Conservation (phyloP, 805 yeast genomes). For the Blastobotrys mokoenaii region DNA sequence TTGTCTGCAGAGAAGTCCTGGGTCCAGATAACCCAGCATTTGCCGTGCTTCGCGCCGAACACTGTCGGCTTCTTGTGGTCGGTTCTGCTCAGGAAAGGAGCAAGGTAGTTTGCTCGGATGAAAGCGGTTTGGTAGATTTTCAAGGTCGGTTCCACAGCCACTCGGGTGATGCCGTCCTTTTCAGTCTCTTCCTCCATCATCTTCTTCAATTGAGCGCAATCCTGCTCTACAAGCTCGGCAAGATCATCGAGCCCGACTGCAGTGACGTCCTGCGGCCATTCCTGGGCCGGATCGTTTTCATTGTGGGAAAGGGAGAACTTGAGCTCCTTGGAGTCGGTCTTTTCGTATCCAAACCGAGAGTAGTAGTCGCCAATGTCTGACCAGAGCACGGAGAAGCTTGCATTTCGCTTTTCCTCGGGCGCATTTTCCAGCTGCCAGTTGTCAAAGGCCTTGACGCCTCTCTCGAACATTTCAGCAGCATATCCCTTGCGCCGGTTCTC, state of each 20-base stretch:
- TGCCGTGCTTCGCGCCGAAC: constrained; percentile 20
- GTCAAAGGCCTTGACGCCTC: constrained; percentile 14
- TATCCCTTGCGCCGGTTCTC: constrained; percentile 47
- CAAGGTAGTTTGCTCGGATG: constrained; percentile 18
- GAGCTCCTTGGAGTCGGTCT: constrained; percentile 13
- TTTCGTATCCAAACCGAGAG: constrained; percentile 42
- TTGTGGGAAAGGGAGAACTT: constrained; percentile 4
- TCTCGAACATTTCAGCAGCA: constrained; percentile 40
- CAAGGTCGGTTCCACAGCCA: constrained; percentile 14
- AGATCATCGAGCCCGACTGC: background rate
- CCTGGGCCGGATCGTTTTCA: background rate
- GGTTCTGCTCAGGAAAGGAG: constrained; percentile 9
- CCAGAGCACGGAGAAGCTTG: constrained; percentile 42
- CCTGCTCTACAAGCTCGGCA: constrained; percentile 3
- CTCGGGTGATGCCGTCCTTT: constrained; percentile 17
- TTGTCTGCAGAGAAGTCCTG: constrained; percentile 18
- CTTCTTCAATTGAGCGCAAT: constrained; percentile 2
- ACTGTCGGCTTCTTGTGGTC: constrained; percentile 12
- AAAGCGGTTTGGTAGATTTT: constrained; percentile 14
- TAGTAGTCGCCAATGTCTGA: constrained; percentile 70
- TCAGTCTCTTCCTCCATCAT: constrained; percentile 13
- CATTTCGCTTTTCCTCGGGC: constrained; percentile 13
- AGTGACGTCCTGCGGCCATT: constrained; percentile 5
- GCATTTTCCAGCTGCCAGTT: constrained; percentile 24
- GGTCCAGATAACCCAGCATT: constrained; percentile 23